Base-by-base conservation (phyloP, 108 stramenopile species). In the Tribonema minus region DNA sequence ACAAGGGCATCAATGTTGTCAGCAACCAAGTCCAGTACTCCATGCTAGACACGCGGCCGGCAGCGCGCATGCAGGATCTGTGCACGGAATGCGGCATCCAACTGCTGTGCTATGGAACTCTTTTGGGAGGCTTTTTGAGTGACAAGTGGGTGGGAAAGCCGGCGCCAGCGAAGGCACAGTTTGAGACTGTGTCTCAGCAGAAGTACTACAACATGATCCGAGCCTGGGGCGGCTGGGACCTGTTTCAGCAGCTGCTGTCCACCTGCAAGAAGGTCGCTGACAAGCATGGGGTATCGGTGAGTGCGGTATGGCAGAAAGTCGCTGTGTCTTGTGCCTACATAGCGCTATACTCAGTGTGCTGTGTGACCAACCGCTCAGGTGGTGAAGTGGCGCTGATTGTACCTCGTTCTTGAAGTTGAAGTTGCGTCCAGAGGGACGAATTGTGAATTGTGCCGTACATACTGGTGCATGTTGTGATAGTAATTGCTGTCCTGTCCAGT, bases 201-300 rank as follows among this genome's bases (percentile, higher is more conserved):
- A 80, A 80, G 68, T 71, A 71, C 40, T 71, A 64, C 58, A 71
- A 80, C 63, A 80, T 70, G 79, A 80, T 71, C 23, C 69, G 79
- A 30, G 20, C 41, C 0, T 80, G 68, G 79, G 70, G 69, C 23
- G 70, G 68, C 3, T 80, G 79, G 79, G 41, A 64, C 33, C 39
- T 78, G 32, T 78, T 78, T 66, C 76, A 78, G 61, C 40, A 78
- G 31, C 15, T 78, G 3, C 40, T 78, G 27, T 38, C 37, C 5
- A 64, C 67, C n/a, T 36, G 39, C 29, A 58, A 78, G 31, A 2
- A 27, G 31, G 76, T 78, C 27, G 76, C 67, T 41, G 67, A 68
- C 29, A 78, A 78, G 67, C 76, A 78, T 34, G 33, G 34, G 38
- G 67, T 67, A 7, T 67, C 67, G 32, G 34, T 67, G 20, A 54